Conservation (phyloP, 1,139 yeast genomes). For the Scheffersomyces cryptocercus region DNA sequence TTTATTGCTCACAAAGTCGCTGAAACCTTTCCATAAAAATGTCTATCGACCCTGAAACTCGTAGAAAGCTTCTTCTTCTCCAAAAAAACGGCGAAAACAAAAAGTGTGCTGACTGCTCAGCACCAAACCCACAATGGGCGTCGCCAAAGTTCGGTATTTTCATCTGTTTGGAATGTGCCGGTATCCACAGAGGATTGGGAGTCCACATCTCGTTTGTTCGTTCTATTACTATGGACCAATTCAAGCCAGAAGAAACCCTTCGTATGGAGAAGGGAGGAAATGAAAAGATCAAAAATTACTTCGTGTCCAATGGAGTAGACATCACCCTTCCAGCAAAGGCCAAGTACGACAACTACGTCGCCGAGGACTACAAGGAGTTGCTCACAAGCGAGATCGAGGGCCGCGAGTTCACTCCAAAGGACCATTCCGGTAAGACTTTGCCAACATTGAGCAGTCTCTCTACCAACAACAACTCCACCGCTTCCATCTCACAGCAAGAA, state of each 20-base stretch:
- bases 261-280: constrained; percentile 97
- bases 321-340: constrained; percentile 60
- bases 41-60: constrained; percentile 90
- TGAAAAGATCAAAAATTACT: constrained; percentile 67
- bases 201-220: constrained; percentile 96
- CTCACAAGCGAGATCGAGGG: constrained; percentile 78
- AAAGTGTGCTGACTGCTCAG: constrained; percentile 90
- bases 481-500: constrained; percentile 28
- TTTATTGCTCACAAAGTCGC: no score
- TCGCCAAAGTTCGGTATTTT: constrained; percentile 96
- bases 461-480: constrained; percentile 9
- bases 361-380: constrained; percentile 90
- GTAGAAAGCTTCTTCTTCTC: constrained; percentile 75
- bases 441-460: constrained; percentile 27
- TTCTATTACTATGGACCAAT: constrained; percentile 96
- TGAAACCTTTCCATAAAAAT: constrained; percentile 13
- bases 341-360: constrained; percentile 86
- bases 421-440: constrained; percentile 54
- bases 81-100: constrained; percentile 84
- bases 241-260: constrained; percentile 84
- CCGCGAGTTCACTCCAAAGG: constrained; percentile 64
- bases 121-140: constrained; percentile 99
- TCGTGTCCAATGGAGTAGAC: constrained; percentile 74
- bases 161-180: constrained; percentile 97
- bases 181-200: constrained; percentile 93